phyloP scores from a whole-genome alignment of 2,329 filamentous ascomycete genomes.

The Raffaelea albimanens region DNA sequence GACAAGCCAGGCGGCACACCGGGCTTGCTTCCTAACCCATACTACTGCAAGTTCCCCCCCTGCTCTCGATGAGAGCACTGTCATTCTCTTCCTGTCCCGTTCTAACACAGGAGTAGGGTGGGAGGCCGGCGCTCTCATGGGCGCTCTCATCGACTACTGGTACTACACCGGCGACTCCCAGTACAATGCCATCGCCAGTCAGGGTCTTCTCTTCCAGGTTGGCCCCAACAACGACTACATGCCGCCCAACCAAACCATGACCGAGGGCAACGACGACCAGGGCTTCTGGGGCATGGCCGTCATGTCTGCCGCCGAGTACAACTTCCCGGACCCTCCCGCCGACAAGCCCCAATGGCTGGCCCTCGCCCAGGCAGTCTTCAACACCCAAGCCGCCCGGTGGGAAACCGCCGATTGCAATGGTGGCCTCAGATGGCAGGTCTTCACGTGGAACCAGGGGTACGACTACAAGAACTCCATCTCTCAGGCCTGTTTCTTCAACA shows the following conservation, averaged over 20 bases:
- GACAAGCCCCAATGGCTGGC: slow-evolving; percentile 40
- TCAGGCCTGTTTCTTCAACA: slow-evolving; percentile 31
- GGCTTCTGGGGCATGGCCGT: slow-evolving; percentile 55
- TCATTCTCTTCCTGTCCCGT: no score
- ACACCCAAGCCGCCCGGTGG: slow-evolving; percentile 51
- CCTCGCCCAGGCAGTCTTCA: slow-evolving; percentile 51
- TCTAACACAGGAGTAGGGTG: slow-evolving; percentile 36
- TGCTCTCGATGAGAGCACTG: no score
- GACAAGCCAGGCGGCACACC: slow-evolving; percentile 38
- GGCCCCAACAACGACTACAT: slow-evolving; percentile 18
- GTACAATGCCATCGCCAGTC: slow-evolving; percentile 58
- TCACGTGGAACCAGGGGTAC: slow-evolving; percentile 50
- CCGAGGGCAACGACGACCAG: slow-evolving; percentile 50
- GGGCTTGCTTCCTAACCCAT: slow-evolving; percentile 29
- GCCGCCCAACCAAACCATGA: slow-evolving; percentile 21
- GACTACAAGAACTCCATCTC: slow-evolving; percentile 47
- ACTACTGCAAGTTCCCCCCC: slow-evolving; percentile 10
- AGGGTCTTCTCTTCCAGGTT: slow-evolving; percentile 26
- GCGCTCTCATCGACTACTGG: slow-evolving; percentile 72
- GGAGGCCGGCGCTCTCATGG: slow-evolving; percentile 66
- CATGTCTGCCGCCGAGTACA: slow-evolving; percentile 42
- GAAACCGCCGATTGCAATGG: slow-evolving; percentile 43
- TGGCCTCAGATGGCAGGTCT: slow-evolving; percentile 56
- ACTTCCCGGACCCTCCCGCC: slow-evolving; percentile 43
- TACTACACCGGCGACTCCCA: slow-evolving; percentile 40